Evolutionary conservation across 2,329 filamentous ascomycete genomes (phyloP), one percentile per base, ranked within the genome.

Genomic region (Elsinoe fawcettii): DNA sequence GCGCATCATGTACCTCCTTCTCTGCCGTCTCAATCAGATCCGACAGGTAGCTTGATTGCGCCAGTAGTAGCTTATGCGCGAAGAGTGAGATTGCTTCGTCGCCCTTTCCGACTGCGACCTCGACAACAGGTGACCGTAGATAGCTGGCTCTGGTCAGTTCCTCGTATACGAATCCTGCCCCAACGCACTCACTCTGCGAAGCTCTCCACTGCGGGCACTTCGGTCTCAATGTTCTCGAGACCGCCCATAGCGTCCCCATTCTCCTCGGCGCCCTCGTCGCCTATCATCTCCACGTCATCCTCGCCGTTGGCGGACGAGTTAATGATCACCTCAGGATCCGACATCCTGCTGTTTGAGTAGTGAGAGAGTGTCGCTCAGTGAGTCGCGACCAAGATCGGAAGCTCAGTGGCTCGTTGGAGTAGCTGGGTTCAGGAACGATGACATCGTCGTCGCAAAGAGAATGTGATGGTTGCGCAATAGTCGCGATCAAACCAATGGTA

Each of bases 21-120:
- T 37, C 34, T 12, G 34, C 34, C 34, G 34, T 83, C 5, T 80
- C 76, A n/a, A 56, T 56, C 25, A 47, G 27, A 20, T 83, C 79
- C 9, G 77, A 76, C 67, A 96, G 89, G 70, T 80, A 90, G 0
- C 90, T 88, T 43, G 88, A 92, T 68, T 85, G 80, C 9, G 75
- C 67, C 34, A 97, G 77, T 23, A 96, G 79, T 2, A 77, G 84
- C 73, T 95, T 86, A 70, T 96, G 91, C 5, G 89, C 89, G 22
- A 83, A 85, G 59, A 96, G 79, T 30, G 83, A 76, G 8, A 82
- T 83, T 64, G 81, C 77, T 1, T 73, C 70, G 3, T 83, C 81
- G 57, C 78, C 83, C 49, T 73, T 71, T 59, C 75, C 75, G 34
- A 75, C 70, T 3, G 72, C 51, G 2, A 79, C 65, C 60, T 77